Evolutionary conservation across 2,329 filamentous ascomycete species (phyloP), one percentile per base, ranked within the genome.

Genomic region (Acephala macrosclerotiorum): DNA sequence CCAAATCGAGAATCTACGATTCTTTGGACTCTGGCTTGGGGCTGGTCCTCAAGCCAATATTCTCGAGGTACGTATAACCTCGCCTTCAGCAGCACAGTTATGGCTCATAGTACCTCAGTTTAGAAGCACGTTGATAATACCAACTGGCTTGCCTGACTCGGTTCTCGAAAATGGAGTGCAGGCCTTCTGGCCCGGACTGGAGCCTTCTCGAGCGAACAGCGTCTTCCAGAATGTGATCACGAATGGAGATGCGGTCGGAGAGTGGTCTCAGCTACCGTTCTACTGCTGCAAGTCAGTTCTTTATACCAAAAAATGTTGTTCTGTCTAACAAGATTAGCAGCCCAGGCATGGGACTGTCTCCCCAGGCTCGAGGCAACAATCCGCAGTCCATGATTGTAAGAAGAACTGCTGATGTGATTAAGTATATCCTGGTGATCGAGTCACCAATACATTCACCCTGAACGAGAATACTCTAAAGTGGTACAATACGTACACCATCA

Each of bases 141-240:
- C 70, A 8, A 1, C 57, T 3, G 9, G 53, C 8, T 55, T 68
- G 12, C 66, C 68, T 6, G 61, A 68, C 25, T 14, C 25, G 0
- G 82, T 82, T 0, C 83, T 80, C 3, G 9, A n/a, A 2, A 9
- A 80, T 80, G 35, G 83, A 76, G 18, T 86, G 80, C 67, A 87
- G 86, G 63, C 81, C 80, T 64, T 84, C 80, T 0, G 85, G 85
- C 0, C 87, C 71, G 26, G 85, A 81, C 29, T 72, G 29, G 29
- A 33, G 29, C 29, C 29, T 33, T 33, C 29, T 14, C 63, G 69
- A 33, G 58, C 47, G 14, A 45, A 63, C 6, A 56, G 58, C 8
- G 60, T 72, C 0, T 59, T 72, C 9, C 68, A 72, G 22, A 69
- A 69, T 22, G 70, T 72, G 36, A 35, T 72, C 18, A 68, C 64